Conservation (phyloP, 306 rosid species). For the Lagenaria siceraria region DNA sequence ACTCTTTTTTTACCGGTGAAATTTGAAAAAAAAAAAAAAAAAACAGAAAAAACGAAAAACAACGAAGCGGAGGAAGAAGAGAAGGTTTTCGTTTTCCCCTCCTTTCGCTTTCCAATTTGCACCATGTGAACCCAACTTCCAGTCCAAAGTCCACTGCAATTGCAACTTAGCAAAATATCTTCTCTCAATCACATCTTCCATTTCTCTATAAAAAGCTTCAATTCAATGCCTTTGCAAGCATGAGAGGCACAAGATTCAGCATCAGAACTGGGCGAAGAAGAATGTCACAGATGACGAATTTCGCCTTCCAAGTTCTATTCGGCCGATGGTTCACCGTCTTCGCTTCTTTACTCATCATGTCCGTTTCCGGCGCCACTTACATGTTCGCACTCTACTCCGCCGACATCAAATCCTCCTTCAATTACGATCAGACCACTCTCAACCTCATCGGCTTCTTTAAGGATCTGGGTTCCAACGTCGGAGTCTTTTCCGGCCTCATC, state of each 20-base stretch:
- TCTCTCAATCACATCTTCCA: not conserved
- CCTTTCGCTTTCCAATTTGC: not conserved
- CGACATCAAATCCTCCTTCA: slow-evolving; percentile 3
- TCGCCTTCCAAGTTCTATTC: not conserved
- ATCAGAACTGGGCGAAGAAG: not conserved
- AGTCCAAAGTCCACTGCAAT: not conserved
- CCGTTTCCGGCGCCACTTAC: not conserved
- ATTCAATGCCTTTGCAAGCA: not conserved
- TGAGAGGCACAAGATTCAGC: not conserved
- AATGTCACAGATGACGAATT: not conserved
- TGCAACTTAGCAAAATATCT: not conserved
- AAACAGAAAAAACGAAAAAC: no score
- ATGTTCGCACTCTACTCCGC: slow-evolving; percentile 9
- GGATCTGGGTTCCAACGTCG: slow-evolving; percentile 6
- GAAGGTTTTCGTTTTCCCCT: not conserved
- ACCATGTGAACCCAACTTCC: not conserved
- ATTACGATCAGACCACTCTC: slow-evolving; percentile 2
- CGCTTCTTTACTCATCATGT: not conserved
- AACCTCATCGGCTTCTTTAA: slow-evolving; percentile 6
- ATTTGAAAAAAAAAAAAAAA: no score
- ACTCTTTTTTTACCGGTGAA: no score
- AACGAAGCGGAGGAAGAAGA: no score
- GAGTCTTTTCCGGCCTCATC: slow-evolving; percentile 19
- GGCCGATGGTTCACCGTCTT: slow-evolving; percentile 8
- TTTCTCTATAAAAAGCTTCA: not conserved